A percentile compares a stretch with the other conserved stretches of the same genome.
These are phyloP conservation scores for Cerioporus squamosus DNA, from an alignment of 1,284 basidiomycete genomes.

Conservation along the genomic window DNA sequence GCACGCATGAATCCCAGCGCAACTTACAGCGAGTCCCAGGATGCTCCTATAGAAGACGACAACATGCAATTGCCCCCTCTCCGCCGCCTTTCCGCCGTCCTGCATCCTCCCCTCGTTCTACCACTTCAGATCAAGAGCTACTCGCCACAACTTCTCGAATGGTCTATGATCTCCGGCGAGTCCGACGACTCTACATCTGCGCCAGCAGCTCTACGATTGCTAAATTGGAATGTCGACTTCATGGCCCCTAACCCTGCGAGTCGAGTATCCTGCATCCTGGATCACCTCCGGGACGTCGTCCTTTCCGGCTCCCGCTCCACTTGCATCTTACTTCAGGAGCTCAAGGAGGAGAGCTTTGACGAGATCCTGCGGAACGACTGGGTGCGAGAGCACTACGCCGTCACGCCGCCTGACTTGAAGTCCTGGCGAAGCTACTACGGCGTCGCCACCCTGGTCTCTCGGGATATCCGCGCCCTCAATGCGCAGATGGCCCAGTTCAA, in stretches of 20 bases:
- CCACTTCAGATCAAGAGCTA: too few relatives aligned
- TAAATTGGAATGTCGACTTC: conserved; percentile 75
- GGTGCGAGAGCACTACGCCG: conserved; percentile 61
- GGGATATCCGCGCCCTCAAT: conserved; percentile 49
- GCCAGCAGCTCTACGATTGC: conserved; percentile 41
- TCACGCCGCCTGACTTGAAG: conserved; percentile 53
- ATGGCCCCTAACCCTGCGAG: conserved; percentile 37
- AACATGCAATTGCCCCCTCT: too few relatives aligned
- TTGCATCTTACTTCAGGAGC: conserved; percentile 70
- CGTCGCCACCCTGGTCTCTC: conserved; percentile 66
- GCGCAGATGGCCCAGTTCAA: conserved; percentile 52
- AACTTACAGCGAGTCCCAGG: too few relatives aligned
- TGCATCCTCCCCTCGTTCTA: too few relatives aligned
- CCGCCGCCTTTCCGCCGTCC: too few relatives aligned
- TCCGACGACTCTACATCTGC: too few relatives aligned
- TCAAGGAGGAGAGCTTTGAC: conserved; percentile 47
- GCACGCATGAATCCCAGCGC: too few relatives aligned
- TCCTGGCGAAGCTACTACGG: conserved; percentile 65
- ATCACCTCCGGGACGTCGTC: conserved; percentile 55
- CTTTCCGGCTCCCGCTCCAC: conserved; percentile 57
- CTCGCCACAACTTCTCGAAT: too few relatives aligned
- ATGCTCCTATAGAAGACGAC: too few relatives aligned
- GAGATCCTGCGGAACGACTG: conserved; percentile 57
- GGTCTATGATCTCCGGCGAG: too few relatives aligned
- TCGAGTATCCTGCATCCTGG: conserved; percentile 51